These are phyloP conservation scores for Ambrosiella cleistominuta DNA, from an alignment of 2,329 filamentous ascomycete genomes.

Conservation along the genomic window DNA sequence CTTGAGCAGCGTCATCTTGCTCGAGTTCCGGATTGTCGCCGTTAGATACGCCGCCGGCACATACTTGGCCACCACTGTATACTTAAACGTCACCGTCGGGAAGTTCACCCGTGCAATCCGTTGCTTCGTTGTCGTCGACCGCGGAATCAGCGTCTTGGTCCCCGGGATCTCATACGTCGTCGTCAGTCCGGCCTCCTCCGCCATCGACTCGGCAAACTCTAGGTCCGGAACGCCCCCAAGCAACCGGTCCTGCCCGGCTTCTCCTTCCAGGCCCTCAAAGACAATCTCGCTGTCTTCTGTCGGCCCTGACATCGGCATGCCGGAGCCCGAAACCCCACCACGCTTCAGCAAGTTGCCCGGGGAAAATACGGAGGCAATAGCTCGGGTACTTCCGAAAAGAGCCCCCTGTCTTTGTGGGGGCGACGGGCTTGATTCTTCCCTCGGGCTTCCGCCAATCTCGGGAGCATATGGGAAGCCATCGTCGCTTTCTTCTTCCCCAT, in stretches of 20 bases:
- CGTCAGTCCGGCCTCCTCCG: slow-evolving; percentile 42
- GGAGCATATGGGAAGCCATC: not conserved
- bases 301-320: too few species aligned
- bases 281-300: not conserved
- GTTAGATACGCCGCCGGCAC: slow-evolving; percentile 42
- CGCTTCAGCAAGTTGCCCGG: not conserved
- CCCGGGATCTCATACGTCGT: slow-evolving; percentile 44
- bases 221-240: slow-evolving; percentile 18
- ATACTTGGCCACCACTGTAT: slow-evolving; percentile 43
- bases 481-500: too few species aligned
- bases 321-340: too few species aligned
- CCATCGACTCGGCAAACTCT: slow-evolving; percentile 33
- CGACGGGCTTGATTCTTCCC: slow-evolving; percentile 9
- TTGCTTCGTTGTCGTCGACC: slow-evolving; percentile 35
- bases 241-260: not conserved
- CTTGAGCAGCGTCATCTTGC: slow-evolving; percentile 36
- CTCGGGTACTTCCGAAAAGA: not conserved
- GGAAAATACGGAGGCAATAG: not conserved
- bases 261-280: not conserved
- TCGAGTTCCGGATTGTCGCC: slow-evolving; percentile 37
- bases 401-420: slow-evolving; percentile 6
- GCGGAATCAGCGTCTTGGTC: slow-evolving; percentile 36
- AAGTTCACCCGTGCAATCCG: slow-evolving; percentile 39
- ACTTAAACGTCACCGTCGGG: slow-evolving; percentile 32
- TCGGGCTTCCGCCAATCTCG: not conserved